Conservation (phyloP, 805 yeast species). For the Kazachstania psychrophila region DNA sequence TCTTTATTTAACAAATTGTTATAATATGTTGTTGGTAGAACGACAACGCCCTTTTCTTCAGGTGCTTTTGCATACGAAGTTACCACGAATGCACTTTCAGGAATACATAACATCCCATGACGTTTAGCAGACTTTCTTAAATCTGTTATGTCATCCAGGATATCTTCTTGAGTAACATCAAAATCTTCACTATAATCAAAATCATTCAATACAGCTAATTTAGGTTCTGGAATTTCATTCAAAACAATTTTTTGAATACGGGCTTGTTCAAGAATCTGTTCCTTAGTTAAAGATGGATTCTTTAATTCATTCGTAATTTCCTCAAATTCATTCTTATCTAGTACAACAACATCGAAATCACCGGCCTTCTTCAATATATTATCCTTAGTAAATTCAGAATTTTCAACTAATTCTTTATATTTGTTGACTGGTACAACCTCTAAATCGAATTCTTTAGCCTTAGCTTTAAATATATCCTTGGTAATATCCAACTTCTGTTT, state of each 20-base stretch:
- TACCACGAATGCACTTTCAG: constrained; percentile 50
- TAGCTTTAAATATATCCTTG: no score
- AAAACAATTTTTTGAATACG: constrained; percentile 8
- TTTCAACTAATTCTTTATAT: constrained; percentile 2
- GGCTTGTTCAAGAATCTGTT: constrained; percentile 24
- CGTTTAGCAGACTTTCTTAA: constrained; percentile 36
- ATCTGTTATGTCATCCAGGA: constrained; percentile 14
- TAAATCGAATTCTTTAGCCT: no score
- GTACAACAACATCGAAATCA: constrained; percentile 16
- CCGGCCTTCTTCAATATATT: constrained; percentile 13
- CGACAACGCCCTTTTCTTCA: constrained; percentile 48
- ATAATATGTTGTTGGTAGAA: constrained; percentile 57
- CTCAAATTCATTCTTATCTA: constrained; percentile 31
- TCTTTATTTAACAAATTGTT: constrained; percentile 44
- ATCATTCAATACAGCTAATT: constrained; percentile 8
- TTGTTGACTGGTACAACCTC: no score
- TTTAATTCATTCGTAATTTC: constrained; percentile 23
- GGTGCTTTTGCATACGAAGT: constrained; percentile 50
- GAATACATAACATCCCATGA: constrained; percentile 45
- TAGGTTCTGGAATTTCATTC: constrained; percentile 6
- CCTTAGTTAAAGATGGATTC: constrained; percentile 21
- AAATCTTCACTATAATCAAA: constrained; percentile 2
- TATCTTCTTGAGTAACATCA: constrained; percentile 7
- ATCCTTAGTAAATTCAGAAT: no score
- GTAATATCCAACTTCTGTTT: no score